A percentile compares a stretch with the other conserved stretches of the same genome.
Evolutionary conservation across 2,329 filamentous ascomycete species (phyloP).

Genomic region (Sporothrix sp.): DNA sequence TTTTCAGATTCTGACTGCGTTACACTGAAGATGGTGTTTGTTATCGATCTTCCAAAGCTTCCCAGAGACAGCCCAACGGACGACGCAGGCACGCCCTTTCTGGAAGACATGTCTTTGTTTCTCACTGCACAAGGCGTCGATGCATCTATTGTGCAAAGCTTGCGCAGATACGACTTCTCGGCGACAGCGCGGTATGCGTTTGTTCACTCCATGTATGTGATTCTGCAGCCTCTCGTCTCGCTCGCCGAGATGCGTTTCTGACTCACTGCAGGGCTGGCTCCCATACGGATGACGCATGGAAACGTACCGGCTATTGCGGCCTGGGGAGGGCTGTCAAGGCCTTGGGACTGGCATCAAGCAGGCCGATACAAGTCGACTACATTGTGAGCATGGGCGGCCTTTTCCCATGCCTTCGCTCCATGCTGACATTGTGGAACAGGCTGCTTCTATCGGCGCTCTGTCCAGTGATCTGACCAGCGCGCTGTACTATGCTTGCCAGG

Average conservation of each 20-base stretch:
- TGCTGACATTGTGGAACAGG: conserved; percentile 31
- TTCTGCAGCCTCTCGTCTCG: neutral
- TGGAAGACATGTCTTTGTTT: conserved; percentile 61
- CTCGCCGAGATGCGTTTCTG: neutral
- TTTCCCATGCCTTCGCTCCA: neutral
- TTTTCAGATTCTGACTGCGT: no score
- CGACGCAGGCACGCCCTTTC: conserved; percentile 38
- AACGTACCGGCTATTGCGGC: conserved; percentile 57
- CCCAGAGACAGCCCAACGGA: conserved; percentile 20
- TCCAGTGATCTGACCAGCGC: conserved; percentile 55
- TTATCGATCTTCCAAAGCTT: conserved; percentile 78
- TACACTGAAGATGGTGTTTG: conserved; percentile 56
- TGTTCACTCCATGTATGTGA: conserved; percentile 68
- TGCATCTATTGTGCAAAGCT: conserved; percentile 53
- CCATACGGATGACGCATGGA: conserved; percentile 38
- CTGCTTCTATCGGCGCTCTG: conserved; percentile 73
- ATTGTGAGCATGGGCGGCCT: conserved; percentile 40
- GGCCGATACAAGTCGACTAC: conserved; percentile 59
- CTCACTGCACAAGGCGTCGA: conserved; percentile 57
- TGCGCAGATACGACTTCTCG: conserved; percentile 73
- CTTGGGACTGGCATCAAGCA: conserved; percentile 49
- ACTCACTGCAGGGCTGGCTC: conserved; percentile 40
- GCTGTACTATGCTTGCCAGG: conserved; percentile 46
- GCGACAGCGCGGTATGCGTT: conserved; percentile 65
- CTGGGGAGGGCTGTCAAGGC: conserved; percentile 56